Conservation (phyloP, 23 red algal genomes). For the Gracilaria vermiculophylla region DNA sequence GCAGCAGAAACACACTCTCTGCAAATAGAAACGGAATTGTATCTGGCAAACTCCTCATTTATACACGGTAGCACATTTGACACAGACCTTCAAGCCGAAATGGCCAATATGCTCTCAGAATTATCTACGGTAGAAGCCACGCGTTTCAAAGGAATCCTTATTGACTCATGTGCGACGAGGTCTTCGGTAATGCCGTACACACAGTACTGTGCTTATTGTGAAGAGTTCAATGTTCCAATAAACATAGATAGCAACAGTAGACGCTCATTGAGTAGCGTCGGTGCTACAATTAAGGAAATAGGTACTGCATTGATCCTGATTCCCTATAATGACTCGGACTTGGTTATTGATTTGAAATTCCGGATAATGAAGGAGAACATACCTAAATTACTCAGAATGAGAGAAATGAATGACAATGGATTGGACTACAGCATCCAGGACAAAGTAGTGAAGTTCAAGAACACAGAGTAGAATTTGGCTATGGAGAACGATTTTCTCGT, state of each 20-base stretch:
- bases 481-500: conserved; percentile 32
- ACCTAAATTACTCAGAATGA: neutral
- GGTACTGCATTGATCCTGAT: conserved; percentile 16
- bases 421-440: conserved; percentile 28
- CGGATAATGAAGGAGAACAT: neutral
- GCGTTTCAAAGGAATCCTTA: neutral
- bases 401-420: neutral
- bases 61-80: neutral
- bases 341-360: conserved; percentile 45
- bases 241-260: neutral
- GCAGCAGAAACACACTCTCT: neutral
- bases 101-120: neutral
- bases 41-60: conserved; percentile 28
- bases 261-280: neutral
- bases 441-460: neutral
- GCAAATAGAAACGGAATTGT: neutral
- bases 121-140: neutral
- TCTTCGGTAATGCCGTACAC: neutral
- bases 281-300: neutral
- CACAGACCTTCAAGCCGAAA: neutral
- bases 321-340: conserved; percentile 10
- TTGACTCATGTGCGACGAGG: neutral
- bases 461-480: neutral
- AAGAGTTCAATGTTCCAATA: conserved; percentile 5
- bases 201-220: conserved; percentile 18